Evolutionary conservation across 75 land plant species (phyloP).

Genomic region (Azolla pinnata): DNA sequence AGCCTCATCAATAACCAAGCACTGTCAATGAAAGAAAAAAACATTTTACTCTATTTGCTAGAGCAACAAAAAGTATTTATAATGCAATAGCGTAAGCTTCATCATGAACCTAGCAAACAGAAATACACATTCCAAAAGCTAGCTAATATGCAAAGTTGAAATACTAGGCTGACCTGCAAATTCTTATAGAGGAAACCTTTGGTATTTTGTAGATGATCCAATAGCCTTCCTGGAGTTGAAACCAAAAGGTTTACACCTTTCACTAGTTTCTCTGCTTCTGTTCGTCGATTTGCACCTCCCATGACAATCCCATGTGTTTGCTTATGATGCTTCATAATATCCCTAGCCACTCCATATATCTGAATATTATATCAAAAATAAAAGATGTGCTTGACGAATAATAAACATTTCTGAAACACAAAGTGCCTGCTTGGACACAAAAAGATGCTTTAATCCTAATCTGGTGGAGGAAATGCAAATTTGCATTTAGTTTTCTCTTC

Average conservation of each 20-base stretch:
- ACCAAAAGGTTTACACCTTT: conserved; percentile 85
- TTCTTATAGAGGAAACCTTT: conserved; percentile 75
- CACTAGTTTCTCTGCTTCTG: conserved; percentile 73
- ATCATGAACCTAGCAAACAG: too few relatives aligned
- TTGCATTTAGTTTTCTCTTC: too few relatives aligned
- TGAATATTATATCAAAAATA: conserved; percentile 4
- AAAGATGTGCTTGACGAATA: too few relatives aligned
- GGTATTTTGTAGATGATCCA: conserved; percentile 94
- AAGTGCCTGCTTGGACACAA: too few relatives aligned
- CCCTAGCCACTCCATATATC: conserved; percentile 94
- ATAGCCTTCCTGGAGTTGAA: conserved; percentile 97
- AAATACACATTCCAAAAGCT: too few relatives aligned
- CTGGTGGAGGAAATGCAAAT: too few relatives aligned
- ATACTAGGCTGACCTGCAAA: conserved; percentile 58
- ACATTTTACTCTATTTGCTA: background rate
- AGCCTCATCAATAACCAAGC: conserved; percentile 89
- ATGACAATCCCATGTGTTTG: conserved; percentile 87
- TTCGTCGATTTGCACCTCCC: conserved; percentile 69
- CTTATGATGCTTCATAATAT: conserved; percentile 74
- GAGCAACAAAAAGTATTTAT: too few relatives aligned
- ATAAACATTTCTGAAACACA: too few relatives aligned
- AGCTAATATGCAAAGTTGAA: too few relatives aligned
- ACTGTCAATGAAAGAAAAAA: conserved; percentile 28
- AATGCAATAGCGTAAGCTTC: background rate
- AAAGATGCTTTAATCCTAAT: too few relatives aligned